These are phyloP conservation scores for Calonectria pteridis DNA, from an alignment of 2,329 filamentous ascomycete genomes.

Conservation along the genomic window DNA sequence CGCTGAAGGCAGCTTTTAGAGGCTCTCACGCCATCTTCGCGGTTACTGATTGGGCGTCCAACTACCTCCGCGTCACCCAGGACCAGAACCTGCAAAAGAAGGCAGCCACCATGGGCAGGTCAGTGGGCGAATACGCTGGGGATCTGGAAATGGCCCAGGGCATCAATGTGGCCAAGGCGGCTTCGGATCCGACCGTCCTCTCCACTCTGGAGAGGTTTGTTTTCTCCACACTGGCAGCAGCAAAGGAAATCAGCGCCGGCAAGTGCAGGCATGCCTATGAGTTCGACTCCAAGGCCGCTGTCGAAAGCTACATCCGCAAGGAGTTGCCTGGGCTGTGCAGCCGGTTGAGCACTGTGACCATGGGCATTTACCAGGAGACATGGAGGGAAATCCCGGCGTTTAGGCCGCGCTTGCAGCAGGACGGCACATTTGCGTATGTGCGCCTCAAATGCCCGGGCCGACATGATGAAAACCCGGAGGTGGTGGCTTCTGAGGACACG, in stretches of 20 bases:
- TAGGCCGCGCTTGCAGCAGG: too few relatives aligned
- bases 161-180: background rate
- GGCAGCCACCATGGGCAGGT: background rate
- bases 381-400: too few relatives aligned
- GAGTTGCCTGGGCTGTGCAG: background rate
- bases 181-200: background rate
- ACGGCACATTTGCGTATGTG: too few relatives aligned
- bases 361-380: too few relatives aligned
- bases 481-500: too few relatives aligned
- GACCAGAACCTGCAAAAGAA: background rate
- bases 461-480: too few relatives aligned
- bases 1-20: background rate
- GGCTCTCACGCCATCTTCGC: background rate
- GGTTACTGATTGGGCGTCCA: background rate
- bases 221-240: background rate
- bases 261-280: background rate
- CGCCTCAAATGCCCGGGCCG: too few relatives aligned
- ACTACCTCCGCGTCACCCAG: background rate
- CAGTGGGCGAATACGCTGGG: background rate
- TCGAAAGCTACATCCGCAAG: background rate
- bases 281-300: background rate
- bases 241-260: background rate
- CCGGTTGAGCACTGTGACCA: background rate
- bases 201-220: background rate
- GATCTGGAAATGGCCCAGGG: background rate